Evolutionary conservation across 768 basidiomycete genomes (phyloP).

Genomic region (Gyrodon lividus): DNA sequence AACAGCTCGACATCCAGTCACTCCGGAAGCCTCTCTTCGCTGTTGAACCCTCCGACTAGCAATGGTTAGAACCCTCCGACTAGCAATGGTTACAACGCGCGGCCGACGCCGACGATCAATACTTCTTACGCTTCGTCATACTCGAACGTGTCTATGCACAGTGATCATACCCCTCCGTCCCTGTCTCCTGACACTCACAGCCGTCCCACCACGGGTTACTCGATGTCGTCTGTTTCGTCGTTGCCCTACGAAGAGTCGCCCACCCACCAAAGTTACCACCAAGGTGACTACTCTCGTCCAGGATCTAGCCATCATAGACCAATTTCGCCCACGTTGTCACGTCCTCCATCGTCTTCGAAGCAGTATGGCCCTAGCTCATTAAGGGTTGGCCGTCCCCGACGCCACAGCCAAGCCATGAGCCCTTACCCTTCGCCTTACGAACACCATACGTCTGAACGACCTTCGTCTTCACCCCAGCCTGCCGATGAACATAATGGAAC

Average conservation of each 20-base stretch:
- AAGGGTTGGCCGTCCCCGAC: constrained; percentile 68
- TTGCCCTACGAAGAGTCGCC: constrained; percentile 64
- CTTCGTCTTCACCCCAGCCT: constrained; percentile 71
- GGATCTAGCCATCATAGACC: constrained; percentile 69
- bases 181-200: constrained; percentile 72
- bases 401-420: constrained; percentile 85
- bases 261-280: constrained; percentile 38
- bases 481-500: constrained; percentile 44
- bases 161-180: constrained; percentile 65
- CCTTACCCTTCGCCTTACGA: constrained; percentile 86
- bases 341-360: constrained; percentile 67
- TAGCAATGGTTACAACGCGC: constrained; percentile 40
- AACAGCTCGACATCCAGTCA: constrained; percentile 60
- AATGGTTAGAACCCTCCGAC: constrained; percentile 48
- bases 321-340: constrained; percentile 61
- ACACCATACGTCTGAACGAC: constrained; percentile 58
- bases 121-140: constrained; percentile 68
- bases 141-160: constrained; percentile 66
- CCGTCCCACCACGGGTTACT: constrained; percentile 83
- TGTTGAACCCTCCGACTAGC: constrained; percentile 65
- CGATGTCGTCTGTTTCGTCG: constrained; percentile 79
- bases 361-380: constrained; percentile 53
- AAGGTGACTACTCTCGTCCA: constrained; percentile 66
- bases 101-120: constrained; percentile 69
- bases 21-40: constrained; percentile 72